phyloP scores from a whole-genome alignment of 2,329 filamentous ascomycete genomes.

The Podosphaera xanthii region DNA sequence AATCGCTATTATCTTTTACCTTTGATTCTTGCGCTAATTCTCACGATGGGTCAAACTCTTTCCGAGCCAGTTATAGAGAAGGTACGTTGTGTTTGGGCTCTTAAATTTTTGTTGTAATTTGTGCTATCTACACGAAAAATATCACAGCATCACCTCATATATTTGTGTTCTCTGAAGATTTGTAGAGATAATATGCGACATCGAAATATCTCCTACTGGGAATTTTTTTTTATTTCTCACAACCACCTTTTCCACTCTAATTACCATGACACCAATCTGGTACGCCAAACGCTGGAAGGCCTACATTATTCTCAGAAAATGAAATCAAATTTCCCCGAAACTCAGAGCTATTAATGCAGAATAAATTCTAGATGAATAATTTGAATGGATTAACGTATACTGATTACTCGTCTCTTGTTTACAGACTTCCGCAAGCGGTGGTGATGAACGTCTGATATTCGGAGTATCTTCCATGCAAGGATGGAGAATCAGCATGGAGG shows the following conservation, averaged over 20 bases:
- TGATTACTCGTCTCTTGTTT: constrained; percentile 7
- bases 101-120: constrained; percentile 2
- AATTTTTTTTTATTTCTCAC: background rate
- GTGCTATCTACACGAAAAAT: background rate
- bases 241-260: background rate
- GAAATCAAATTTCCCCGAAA: background rate
- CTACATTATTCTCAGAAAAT: background rate
- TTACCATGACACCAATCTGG: background rate
- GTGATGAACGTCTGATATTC: constrained; percentile 81
- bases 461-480: constrained; percentile 98
- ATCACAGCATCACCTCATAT: background rate
- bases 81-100: constrained; percentile 32
- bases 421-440: constrained; percentile 68
- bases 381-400: background rate
- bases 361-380: background rate
- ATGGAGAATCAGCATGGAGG: constrained; percentile 99
- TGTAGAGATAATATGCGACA: background rate
- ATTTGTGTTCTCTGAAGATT: background rate
- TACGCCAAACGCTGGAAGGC: background rate
- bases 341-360: background rate
- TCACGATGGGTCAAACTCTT: constrained; percentile 85
- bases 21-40: background rate
- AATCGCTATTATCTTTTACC: background rate
- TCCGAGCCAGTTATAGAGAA: constrained; percentile 98
- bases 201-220: background rate